Base-by-base conservation (phyloP, 108 stramenopile species). In the Chaetoceros tenuissimus region DNA sequence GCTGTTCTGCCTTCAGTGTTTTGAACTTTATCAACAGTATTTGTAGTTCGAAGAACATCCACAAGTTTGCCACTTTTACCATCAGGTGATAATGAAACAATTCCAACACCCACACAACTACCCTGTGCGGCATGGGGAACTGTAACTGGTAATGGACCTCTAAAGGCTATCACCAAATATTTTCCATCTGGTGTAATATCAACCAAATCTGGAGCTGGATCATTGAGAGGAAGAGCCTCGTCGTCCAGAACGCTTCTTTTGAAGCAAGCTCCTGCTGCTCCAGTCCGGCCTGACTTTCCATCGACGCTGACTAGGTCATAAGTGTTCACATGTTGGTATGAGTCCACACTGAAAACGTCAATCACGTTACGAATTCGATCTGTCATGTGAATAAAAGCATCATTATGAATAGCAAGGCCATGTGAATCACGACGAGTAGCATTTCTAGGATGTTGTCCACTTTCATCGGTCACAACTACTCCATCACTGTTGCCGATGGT, bases 371-470 rank as follows among this genome's bases (percentile, higher is more conserved):
- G 71, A 46, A 72, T 51, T 3, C 71, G 66, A 49, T 72, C 71
- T 10, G 49, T 29, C 16, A 63, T 47, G 22, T 72, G 67, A 26
- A 72, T 3, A 48, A 55, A 72, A n/a, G 47, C 45, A 45, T 72
- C 52, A 21, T 20, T 17, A 3, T 60, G 62, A 0, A 0, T 27
- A 19, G 24, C 28, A 0, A 31, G 19, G 43, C 62, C 66, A 46
- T 72, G 71, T 3, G 71, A 54, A 52, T 72, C 66, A 24, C 71
- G 71, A 22, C 71, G 71, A 25, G 66, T 72, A 10, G 55, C 45
- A 2, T 21, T 17, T 21, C 62, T 47, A 17, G 71, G 71, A 44
- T 57, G 26, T 53, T 72, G 71, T 20, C 71, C 71, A 40, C 66
- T 40, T 40, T 10, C 13, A 40, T 40, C 34, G 34, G 8, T 40